These are phyloP conservation scores for Sicyos baderoa DNA, from an alignment of 306 rosid genomes.

Conservation along the genomic window DNA sequence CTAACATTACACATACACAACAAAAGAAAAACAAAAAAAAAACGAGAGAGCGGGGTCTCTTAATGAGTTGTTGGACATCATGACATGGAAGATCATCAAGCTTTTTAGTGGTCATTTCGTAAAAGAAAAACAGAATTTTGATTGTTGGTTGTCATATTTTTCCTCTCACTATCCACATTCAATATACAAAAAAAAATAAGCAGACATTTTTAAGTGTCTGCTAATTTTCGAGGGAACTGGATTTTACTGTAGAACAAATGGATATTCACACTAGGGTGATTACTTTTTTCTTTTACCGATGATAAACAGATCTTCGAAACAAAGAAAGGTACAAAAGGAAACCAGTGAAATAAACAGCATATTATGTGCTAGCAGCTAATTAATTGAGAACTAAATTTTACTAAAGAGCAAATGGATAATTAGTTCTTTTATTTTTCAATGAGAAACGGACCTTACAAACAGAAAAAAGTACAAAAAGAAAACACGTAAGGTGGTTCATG, in stretches of 20 bases:
- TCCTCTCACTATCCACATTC: conserved; percentile 1
- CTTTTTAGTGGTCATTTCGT: conserved; percentile 1
- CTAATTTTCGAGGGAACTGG: background rate
- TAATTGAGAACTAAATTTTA: background rate
- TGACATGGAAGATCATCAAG: background rate
- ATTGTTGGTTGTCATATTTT: background rate
- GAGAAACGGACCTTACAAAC: background rate
- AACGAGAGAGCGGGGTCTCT: background rate
- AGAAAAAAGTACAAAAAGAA: background rate
- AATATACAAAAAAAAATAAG: background rate
- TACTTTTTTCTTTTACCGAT: background rate
- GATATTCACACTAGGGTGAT: background rate
- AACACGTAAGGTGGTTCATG: background rate
- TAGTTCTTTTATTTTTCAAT: background rate
- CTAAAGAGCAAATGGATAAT: background rate
- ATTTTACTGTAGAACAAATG: background rate
- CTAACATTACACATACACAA: background rate
- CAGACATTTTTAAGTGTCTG: background rate
- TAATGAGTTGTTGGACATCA: background rate
- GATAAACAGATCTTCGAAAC: background rate
- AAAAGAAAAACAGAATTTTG: background rate
- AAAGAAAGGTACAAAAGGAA: background rate
- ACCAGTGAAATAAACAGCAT: background rate
- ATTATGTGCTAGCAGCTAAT: background rate
- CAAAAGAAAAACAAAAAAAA: background rate